These are phyloP conservation scores for Zymoseptoria crescenta DNA, from an alignment of 2,329 filamentous ascomycete genomes.

Conservation along the genomic window DNA sequence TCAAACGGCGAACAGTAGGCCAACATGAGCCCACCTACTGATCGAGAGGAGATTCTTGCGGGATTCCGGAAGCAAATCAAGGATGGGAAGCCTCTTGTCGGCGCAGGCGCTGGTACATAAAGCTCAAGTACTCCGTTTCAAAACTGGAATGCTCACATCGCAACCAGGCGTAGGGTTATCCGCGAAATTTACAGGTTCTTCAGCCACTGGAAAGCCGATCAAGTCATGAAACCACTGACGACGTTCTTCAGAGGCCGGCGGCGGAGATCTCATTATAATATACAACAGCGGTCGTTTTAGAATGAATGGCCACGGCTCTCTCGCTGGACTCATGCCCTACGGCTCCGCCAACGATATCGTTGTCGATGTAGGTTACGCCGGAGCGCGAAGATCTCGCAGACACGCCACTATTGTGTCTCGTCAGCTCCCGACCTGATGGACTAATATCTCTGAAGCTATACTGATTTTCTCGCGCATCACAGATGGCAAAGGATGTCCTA, in stretches of 20 bases:
- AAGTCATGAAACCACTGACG: no score
- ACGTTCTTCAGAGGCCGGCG: constrained; percentile 52
- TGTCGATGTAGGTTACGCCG: constrained; percentile 47
- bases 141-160: background rate
- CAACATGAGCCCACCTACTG: constrained; percentile 50
- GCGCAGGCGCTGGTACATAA: constrained; percentile 53
- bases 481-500: constrained; percentile 61
- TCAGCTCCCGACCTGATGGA: no score
- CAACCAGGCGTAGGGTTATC: constrained; percentile 55
- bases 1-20: no score
- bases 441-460: no score
- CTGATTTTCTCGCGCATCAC: no score
- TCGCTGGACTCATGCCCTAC: constrained; percentile 64
- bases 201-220: no score
- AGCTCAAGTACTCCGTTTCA: background rate
- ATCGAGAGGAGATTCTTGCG: constrained; percentile 49
- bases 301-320: constrained; percentile 62
- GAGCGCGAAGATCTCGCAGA: no score
- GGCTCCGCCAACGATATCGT: constrained; percentile 64
- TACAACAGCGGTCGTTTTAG: constrained; percentile 67
- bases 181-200: no score
- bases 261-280: constrained; percentile 62
- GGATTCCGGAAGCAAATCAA: constrained; percentile 48
- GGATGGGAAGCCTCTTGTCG: constrained; percentile 53
- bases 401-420: no score